Percentiles rank a stretch among this genome's conserved stretches.
Evolutionary conservation across 352 stramenopile genomes (phyloP).

Genomic region (Phytopythium ostracodes): DNA sequence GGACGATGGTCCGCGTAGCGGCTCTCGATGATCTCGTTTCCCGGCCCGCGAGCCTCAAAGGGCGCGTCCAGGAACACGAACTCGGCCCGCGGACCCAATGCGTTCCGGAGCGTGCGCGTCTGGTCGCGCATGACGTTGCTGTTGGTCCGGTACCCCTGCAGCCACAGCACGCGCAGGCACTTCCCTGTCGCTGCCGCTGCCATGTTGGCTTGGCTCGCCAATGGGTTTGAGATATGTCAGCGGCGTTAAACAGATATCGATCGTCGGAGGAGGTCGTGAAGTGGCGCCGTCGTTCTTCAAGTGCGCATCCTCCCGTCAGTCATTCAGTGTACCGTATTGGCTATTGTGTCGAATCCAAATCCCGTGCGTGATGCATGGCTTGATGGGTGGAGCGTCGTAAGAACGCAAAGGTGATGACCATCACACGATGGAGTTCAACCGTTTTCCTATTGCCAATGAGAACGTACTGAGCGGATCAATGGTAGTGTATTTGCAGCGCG

Average conservation of each 20-base stretch:
- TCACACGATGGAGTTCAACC: too few species aligned
- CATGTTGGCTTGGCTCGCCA: background rate
- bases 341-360: too few species aligned
- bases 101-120: constrained; percentile 26
- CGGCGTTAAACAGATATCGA: too few species aligned
- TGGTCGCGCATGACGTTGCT: constrained; percentile 46
- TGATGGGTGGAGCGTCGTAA: background rate
- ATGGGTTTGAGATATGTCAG: background rate
- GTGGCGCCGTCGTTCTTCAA: constrained; percentile 4
- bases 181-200: too few species aligned
- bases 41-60: constrained; percentile 21
- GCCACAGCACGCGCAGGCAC: constrained; percentile 41
- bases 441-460: too few species aligned
- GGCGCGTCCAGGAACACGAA: constrained; percentile 46
- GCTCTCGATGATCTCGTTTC: constrained; percentile 33
- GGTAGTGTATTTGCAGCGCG: background rate
- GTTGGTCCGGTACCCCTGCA: constrained; percentile 57
- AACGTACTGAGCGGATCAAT: too few species aligned
- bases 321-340: background rate
- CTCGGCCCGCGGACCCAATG: constrained; percentile 32
- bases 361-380: too few species aligned
- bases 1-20: constrained; percentile 27
- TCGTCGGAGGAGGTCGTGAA: background rate
- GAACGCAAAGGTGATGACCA: background rate
- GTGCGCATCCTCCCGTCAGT: constrained; percentile 5